These are phyloP conservation scores for Tubosaeta sp. DNA, from an alignment of 768 basidiomycete species.

Conservation along the genomic window DNA sequence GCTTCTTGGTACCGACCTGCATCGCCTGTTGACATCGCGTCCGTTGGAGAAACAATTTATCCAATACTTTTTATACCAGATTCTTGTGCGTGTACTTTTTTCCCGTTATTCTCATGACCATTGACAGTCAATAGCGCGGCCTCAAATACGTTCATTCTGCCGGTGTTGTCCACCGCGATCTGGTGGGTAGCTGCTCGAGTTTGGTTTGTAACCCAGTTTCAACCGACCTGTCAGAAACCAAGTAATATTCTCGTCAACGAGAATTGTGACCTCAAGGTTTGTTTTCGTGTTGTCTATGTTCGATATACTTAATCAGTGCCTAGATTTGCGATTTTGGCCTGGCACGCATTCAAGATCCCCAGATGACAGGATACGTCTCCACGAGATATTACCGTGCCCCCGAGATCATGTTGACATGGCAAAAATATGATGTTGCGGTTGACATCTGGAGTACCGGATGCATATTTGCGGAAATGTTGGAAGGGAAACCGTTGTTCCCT, in stretches of 20 bases:
- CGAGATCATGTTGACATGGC: constrained; percentile 99
- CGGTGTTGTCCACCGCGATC: constrained; percentile 96
- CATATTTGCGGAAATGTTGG: constrained; percentile 99
- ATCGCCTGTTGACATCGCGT: constrained; percentile 91
- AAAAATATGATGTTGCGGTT: constrained; percentile 99
- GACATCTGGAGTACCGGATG: constrained; percentile 99
- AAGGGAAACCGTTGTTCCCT: constrained; percentile 97
- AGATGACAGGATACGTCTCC: constrained; percentile 99
- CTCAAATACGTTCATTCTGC: constrained; percentile 99
- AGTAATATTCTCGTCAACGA: constrained; percentile 99
- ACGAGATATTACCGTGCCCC: constrained; percentile 98
- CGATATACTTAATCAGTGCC: constrained; percentile 4
- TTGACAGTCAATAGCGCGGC: constrained; percentile 61
- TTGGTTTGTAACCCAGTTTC: background rate
- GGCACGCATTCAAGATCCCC: constrained; percentile 97
- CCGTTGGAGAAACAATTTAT: constrained; percentile 99
- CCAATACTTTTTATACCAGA: constrained; percentile 99
- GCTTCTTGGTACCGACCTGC: constrained; percentile 95
- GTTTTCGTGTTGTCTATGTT: constrained; percentile 8
- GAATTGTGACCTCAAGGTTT: constrained; percentile 96
- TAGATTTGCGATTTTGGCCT: constrained; percentile 99
- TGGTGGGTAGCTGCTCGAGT: constrained; percentile 45
- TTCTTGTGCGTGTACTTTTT: constrained; percentile 60
- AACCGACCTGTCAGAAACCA: constrained; percentile 65
- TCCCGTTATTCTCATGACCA: constrained; percentile 1